Evolutionary conservation across 2,329 filamentous ascomycete species (phyloP).

Genomic region (Eurotiales sp.): DNA sequence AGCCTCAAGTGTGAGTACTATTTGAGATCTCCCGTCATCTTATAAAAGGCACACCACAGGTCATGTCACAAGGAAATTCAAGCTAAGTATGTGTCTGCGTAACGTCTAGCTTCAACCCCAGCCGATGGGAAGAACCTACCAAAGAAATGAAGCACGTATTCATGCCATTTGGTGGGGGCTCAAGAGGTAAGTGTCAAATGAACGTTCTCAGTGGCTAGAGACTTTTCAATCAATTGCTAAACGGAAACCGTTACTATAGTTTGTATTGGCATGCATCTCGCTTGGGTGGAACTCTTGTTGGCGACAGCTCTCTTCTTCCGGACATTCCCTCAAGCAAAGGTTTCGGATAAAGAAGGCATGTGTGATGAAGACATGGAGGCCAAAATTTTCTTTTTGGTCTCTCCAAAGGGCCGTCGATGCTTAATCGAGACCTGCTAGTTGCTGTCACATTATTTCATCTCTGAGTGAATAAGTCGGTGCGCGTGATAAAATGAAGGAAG

Average conservation of each 20-base stretch:
- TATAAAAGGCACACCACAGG: too few relatives aligned
- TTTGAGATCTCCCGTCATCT: slow-evolving; percentile 38
- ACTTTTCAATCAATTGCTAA: background rate
- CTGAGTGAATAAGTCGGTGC: background rate
- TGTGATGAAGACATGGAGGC: slow-evolving; percentile 38
- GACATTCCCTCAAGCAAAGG: background rate
- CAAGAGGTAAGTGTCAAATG: slow-evolving; percentile 39
- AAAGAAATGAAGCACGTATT: slow-evolving; percentile 51
- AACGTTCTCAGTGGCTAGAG: background rate
- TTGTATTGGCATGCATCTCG: slow-evolving; percentile 66
- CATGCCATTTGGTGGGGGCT: slow-evolving; percentile 64
- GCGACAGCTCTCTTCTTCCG: slow-evolving; percentile 50
- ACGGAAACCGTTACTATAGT: slow-evolving; percentile 22
- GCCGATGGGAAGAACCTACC: slow-evolving; percentile 44
- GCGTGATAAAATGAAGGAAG: too few relatives aligned
- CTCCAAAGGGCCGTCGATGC: slow-evolving; percentile 37
- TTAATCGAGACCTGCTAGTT: slow-evolving; percentile 23
- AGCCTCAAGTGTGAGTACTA: background rate
- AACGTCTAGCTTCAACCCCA: slow-evolving; percentile 42
- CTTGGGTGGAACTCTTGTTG: slow-evolving; percentile 53
- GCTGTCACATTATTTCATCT: background rate
- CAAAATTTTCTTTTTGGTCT: slow-evolving; percentile 42
- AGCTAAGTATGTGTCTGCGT: background rate
- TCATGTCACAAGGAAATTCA: slow-evolving; percentile 29
- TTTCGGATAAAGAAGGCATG: slow-evolving; percentile 14